Base-by-base conservation (phyloP, 202 grass and related monocot genomes). In the Eragrostis tef region DNA sequence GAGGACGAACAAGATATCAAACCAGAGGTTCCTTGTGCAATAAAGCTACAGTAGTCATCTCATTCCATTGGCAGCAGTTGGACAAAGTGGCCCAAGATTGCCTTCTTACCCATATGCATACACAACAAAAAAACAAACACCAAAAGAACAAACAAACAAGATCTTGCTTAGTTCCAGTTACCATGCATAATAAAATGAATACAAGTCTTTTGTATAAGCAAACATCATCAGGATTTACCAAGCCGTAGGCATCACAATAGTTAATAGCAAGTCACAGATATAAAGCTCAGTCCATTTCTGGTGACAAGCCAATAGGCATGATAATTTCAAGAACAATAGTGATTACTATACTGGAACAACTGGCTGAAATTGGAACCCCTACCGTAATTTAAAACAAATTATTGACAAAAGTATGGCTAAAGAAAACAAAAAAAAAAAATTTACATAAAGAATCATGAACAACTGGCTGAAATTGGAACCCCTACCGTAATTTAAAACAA, bases 21-120 rank as follows among this genome's bases (percentile, higher is more conserved):
- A 92, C 90, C 91, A 88, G 90, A 82, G 84, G 68, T 83, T 88
- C 83, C 83, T 84, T 83, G 87, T 88, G 89, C 83, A 93, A 75
- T 90, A 80, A 88, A 92, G 73, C 87, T 91, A 92, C 47, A 81
- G 90, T 85, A 82, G 86, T 81, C 88, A 45, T 70, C 89, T 90
- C 88, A 87, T 87, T 80, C 94, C 94, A 91, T 82, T 92, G 81
- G 92, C 82, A 90, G 88, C 89, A 89, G 87, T 90, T 88, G 92
- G 89, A 90, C 88, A 90, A 85, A 89, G 89, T 83, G 88, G 79
- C 88, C 86, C 86, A 87, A 94, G 78, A 86, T 79, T 93, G 90
- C 86, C 88, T 91, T 93, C 90, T 87, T 94, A 92, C 64, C 87
- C 60, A 98, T 89, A 90, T 77, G 91, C 82, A 91, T 63, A 98